Evolutionary conservation across 164 flowering plant genomes (phyloP), one percentile per base, ranked within the genome.

Genomic region (Pachysandra terminalis): DNA sequence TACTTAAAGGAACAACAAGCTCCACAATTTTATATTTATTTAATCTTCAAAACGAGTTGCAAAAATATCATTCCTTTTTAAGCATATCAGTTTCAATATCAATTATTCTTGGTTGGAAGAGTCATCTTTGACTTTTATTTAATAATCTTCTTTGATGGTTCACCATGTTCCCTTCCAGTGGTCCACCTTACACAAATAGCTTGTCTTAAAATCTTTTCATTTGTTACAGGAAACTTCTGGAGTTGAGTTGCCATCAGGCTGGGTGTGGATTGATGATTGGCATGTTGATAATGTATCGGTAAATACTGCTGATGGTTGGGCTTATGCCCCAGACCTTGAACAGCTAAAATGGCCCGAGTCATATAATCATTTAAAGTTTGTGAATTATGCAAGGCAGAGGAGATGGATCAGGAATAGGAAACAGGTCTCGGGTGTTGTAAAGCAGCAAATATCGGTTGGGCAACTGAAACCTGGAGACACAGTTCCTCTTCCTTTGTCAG

Each of bases 221-320:
- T 5, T 48, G 68, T n/a, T 51, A 41, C 84, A 87, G 96, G 85
- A 54, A 66, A 63, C 63, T 53, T 71, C 78, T 24, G 72, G 56
- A 59, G 68, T 77, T 75, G 79, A 82, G 68, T 73, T 85, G 68
- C 88, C 93, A 51, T 64, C 88, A 25, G 90, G 85, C 25, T 91
- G 96, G 96, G 85, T 83, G 68, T 87, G 93, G 94, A 61, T 81
- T 76, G 86, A 81, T 74, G 94, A 88, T 73, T 91, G 97, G 97
- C 83, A 84, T 71, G 73, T 91, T 64, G 97, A 91, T 76, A 78
- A 61, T 66, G 54, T 71, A 65, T 82, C 94, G 32, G 80, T 74
- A 16, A 79, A 72, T 63, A 78, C 84, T 68, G 74, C 80, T 78
- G 96, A 88, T 76, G 92, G 94, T 27, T 91, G 97, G 97, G 87